Evolutionary conservation across 2,329 filamentous ascomycete genomes (phyloP), one percentile per base, ranked within the genome.

Genomic region (Blastomyces percursus): DNA sequence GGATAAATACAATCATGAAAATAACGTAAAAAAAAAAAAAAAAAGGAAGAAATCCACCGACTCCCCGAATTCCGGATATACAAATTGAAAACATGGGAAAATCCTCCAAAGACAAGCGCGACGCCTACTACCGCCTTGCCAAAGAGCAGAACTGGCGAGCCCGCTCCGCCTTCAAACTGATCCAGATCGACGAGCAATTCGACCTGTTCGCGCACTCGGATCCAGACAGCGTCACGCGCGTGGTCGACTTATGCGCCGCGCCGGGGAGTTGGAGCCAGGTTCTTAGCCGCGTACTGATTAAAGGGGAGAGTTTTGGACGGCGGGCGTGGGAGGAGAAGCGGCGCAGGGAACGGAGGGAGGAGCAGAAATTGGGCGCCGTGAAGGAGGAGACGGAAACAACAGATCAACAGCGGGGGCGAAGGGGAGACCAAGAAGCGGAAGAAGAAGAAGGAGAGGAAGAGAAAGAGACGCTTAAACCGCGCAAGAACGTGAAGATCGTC

Each of bases 101-200:
- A 75, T 96, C 94, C 1, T 97, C 93, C 57, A 99, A 99, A 77
- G 94, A 99, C 73, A 99, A 99, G 78, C 89, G 94, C 61, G 94
- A 99, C 75, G 92, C 92, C 55, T 99, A 99, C 78, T 99, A 99
- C 73, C 86, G 94, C 61, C 88, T 99, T 9, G 94, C 94, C 21
- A 99, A 99, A 78, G 94, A 99, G 76, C 94, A 99, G 80, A 95
- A 95, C 67, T 99, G 94, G 93, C 89, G 94, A 44, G 94, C 94
- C 35, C 85, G 94, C 63, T 96, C 91, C 68, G 94, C 94, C 9
- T 99, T 96, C 80, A 99, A 99, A 77, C 84, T 99, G 30, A 85
- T 99, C 14, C 94, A 99, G 76, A 85, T 99, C 30, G 92, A 99
- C 74, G 91, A 84, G 86, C 91, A 96, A 78, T 99, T 97, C 77